phyloP scores from a whole-genome alignment of 768 basidiomycete genomes.

The Lactarius quietus region DNA sequence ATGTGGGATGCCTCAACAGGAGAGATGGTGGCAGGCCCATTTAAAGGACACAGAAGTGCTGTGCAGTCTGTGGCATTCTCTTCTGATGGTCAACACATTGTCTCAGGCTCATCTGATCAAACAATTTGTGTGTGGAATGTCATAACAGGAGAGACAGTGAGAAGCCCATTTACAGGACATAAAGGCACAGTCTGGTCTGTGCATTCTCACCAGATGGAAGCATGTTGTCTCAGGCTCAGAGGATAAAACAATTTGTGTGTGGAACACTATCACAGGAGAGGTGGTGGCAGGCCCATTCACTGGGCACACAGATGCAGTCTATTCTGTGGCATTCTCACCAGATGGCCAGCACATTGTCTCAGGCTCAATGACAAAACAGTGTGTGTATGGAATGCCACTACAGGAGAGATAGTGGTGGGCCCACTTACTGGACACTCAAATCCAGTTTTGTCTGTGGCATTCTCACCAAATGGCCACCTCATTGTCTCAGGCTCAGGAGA shows the following conservation, averaged over 20 bases:
- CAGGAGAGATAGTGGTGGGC: no score
- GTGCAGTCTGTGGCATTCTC: neutral
- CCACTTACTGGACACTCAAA: no score
- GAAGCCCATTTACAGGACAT: neutral
- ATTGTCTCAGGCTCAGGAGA: no score
- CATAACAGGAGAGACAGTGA: neutral
- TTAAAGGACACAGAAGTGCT: neutral
- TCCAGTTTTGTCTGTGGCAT: no score
- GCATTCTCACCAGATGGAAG: neutral
- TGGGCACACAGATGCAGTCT: neutral
- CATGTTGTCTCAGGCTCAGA: neutral
- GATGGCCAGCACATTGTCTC: neutral
- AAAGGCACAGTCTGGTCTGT: neutral
- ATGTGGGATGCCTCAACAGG: constrained; percentile 9
- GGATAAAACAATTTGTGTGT: neutral
- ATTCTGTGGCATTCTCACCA: neutral
- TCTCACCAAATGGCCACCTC: no score
- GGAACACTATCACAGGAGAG: neutral
- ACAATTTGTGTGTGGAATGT: neutral
- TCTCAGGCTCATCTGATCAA: neutral
- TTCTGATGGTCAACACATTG: neutral
- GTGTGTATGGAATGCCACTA: no score
- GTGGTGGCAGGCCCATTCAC: neutral
- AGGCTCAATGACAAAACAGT: no score
- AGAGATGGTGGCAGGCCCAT: neutral